phyloP scores from a whole-genome alignment of 495 filamentous ascomycete species.

The Lasiosphaeriaceae sp. region DNA sequence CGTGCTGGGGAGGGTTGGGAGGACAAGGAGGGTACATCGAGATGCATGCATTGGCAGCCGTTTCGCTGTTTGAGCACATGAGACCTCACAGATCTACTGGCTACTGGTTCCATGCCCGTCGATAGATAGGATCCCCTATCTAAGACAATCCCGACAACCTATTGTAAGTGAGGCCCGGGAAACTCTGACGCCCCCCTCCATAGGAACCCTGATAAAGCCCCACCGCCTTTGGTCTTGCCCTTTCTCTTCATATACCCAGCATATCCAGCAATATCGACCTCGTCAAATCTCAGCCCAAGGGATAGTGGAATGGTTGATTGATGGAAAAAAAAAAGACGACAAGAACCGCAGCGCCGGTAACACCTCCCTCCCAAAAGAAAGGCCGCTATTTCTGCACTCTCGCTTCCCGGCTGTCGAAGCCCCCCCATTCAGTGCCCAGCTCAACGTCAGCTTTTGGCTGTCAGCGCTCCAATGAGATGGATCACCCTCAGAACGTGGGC shows the following conservation, averaged over 20 bases:
- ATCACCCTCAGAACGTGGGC: constrained; percentile 27
- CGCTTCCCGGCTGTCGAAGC: constrained; percentile 12
- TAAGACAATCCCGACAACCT: no score
- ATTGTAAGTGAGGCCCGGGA: not conserved
- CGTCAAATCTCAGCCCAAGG: constrained; percentile 19
- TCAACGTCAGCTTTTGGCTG: no score
- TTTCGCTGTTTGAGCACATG: no score
- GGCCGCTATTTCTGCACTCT: not conserved
- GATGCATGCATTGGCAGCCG: no score
- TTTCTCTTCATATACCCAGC: constrained; percentile 10
- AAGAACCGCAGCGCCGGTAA: not conserved
- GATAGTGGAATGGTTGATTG: constrained; percentile 12
- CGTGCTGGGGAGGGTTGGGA: no score
- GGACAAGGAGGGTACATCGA: no score
- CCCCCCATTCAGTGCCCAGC: constrained; percentile 16
- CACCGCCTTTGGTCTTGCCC: constrained; percentile 1
- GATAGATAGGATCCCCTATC: no score
- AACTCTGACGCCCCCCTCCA: no score
- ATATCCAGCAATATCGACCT: constrained; percentile 15
- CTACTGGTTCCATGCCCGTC: no score
- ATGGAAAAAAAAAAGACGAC: constrained; percentile 7
- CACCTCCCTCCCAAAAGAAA: constrained; percentile 4
- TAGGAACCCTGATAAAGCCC: not conserved
- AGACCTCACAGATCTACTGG: no score
- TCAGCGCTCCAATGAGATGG: constrained; percentile 30